Percentiles rank a stretch among this genome's conserved stretches.
Conservation (phyloP, 2,329 filamentous ascomycete species). For the Arthrobotrys pseudoclavata region DNA sequence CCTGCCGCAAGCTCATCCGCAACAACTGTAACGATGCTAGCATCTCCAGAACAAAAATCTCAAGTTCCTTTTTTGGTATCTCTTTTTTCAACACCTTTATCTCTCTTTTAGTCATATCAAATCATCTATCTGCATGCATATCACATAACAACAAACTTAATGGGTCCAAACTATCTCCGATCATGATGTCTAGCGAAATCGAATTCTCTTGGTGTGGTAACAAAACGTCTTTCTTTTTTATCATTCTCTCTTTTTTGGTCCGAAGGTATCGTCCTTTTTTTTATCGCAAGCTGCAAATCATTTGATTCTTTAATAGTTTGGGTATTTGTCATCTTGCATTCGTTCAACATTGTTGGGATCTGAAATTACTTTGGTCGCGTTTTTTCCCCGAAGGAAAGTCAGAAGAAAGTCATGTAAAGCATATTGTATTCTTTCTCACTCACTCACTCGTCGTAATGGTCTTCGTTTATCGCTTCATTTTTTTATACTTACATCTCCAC, state of each 20-base stretch:
- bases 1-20: slow-evolving; percentile 17
- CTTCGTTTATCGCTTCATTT: slow-evolving; percentile 30
- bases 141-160: slow-evolving; percentile 54
- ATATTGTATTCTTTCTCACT: slow-evolving; percentile 52
- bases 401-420: slow-evolving; percentile 52
- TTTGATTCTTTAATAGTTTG: slow-evolving; percentile 51
- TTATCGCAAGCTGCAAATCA: slow-evolving; percentile 3
- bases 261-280: neutral
- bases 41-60: slow-evolving; percentile 31
- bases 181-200: slow-evolving; percentile 61
- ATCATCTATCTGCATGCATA: slow-evolving; percentile 38
- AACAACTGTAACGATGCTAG: slow-evolving; percentile 48
- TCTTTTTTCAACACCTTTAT: slow-evolving; percentile 12
- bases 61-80: slow-evolving; percentile 22
- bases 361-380: slow-evolving; percentile 30
- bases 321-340: slow-evolving; percentile 43
- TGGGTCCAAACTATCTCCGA: slow-evolving; percentile 54
- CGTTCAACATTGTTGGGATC: slow-evolving; percentile 53
- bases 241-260: slow-evolving; percentile 6
- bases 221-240: slow-evolving; percentile 49
- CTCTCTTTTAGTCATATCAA: slow-evolving; percentile 32
- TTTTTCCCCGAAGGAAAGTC: slow-evolving; percentile 2
- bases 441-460: slow-evolving; percentile 53
- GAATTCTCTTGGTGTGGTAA: slow-evolving; percentile 56
- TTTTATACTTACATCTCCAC: slow-evolving; percentile 24